Evolutionary conservation across 192 early-diverging fungal species (phyloP).

Genomic region (Gorgonomyces haynaldii): DNA sequence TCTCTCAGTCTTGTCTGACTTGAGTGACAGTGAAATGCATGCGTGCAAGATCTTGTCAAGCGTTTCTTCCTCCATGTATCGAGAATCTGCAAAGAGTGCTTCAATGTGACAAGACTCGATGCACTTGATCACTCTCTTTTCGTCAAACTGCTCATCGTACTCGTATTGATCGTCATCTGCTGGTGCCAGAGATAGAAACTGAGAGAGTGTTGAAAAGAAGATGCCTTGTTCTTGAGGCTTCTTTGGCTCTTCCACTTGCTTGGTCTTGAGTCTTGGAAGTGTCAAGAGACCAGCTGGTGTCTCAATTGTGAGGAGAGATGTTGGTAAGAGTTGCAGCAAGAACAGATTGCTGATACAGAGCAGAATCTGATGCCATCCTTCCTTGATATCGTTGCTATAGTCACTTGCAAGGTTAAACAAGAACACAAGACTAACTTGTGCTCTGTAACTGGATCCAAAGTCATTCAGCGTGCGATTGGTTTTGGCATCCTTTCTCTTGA

Average conservation of each 20-base stretch:
- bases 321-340: slow-evolving; percentile 61
- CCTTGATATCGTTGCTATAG: slow-evolving; percentile 53
- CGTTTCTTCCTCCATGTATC: slow-evolving; percentile 56
- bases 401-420: slow-evolving; percentile 64
- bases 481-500: slow-evolving; percentile 2
- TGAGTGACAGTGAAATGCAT: slow-evolving; percentile 32
- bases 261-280: slow-evolving; percentile 61
- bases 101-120: slow-evolving; percentile 60
- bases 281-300: slow-evolving; percentile 57
- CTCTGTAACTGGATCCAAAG: slow-evolving; percentile 78
- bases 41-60: slow-evolving; percentile 47
- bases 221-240: slow-evolving; percentile 44
- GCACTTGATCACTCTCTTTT: slow-evolving; percentile 53
- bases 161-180: too few relatives aligned
- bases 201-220: slow-evolving; percentile 64
- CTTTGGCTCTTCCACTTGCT: too few relatives aligned
- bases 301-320: too few relatives aligned
- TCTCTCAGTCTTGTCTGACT: slow-evolving; percentile 5
- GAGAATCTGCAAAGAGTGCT: slow-evolving; percentile 42
- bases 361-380: slow-evolving; percentile 64
- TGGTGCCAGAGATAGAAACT: slow-evolving; percentile 57
- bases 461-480: slow-evolving; percentile 56
- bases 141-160: slow-evolving; percentile 46
- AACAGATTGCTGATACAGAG: slow-evolving; percentile 66
- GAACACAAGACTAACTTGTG: slow-evolving; percentile 84